Evolutionary conservation across 2,329 filamentous ascomycete genomes (phyloP).

Genomic region (Fusarium pilosicola): DNA sequence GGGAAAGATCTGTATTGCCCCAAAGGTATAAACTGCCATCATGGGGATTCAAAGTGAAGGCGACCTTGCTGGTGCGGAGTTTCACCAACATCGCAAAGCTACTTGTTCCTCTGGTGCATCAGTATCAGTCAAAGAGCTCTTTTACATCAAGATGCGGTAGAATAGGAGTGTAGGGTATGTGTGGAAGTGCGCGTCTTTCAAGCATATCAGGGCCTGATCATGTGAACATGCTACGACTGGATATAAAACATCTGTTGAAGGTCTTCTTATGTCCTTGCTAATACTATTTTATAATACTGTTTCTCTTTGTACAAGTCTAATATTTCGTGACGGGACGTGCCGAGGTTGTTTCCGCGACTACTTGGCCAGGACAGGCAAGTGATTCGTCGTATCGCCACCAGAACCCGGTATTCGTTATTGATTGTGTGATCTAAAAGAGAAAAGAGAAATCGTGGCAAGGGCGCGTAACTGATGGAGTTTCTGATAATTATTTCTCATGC

Average conservation of each 20-base stretch:
- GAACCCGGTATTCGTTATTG: not conserved
- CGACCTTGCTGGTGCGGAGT: no score
- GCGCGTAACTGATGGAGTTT: not conserved
- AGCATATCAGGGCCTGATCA: not conserved
- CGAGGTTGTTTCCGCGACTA: not conserved
- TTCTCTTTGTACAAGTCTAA: not conserved
- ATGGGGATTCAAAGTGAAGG: no score
- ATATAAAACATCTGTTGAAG: not conserved
- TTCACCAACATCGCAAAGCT: no score
- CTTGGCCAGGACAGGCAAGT: not conserved
- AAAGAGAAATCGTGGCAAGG: not conserved
- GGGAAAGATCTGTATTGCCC: no score
- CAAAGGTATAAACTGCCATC: no score
- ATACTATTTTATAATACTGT: no score
- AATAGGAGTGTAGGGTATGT: not conserved
- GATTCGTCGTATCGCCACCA: conserved; percentile 13
- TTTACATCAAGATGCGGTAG: not conserved
- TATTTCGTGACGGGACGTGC: not conserved
- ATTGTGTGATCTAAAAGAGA: not conserved
- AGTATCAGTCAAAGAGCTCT: not conserved
- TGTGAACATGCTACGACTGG: no score
- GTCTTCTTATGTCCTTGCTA: not conserved
- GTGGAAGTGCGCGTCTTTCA: not conserved
- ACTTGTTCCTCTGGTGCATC: no score
- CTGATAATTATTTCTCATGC: not conserved